Evolutionary conservation across 1,139 yeast species (phyloP).

Genomic region (Geotrichum cucujoidarum): DNA sequence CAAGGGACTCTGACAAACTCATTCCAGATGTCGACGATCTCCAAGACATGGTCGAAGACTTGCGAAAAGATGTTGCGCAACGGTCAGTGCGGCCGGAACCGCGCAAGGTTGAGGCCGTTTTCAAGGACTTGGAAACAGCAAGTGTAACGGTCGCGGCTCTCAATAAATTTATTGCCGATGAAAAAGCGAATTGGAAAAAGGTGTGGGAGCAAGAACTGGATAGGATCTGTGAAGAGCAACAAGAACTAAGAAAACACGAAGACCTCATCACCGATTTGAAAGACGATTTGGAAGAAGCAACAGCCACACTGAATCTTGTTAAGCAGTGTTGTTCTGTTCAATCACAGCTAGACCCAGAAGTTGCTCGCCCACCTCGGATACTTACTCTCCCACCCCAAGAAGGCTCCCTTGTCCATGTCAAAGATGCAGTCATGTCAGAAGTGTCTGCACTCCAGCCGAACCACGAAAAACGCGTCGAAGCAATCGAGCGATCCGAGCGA

Average conservation of each 20-base stretch:
- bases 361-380: constrained; percentile 17
- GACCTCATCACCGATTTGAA: constrained; percentile 73
- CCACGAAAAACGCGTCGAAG: constrained; percentile 78
- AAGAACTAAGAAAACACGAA: constrained; percentile 82
- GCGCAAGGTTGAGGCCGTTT: constrained; percentile 63
- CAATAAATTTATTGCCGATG: constrained; percentile 56
- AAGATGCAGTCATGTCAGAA: constrained; percentile 75
- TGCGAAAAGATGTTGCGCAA: constrained; percentile 86
- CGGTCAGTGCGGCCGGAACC: constrained; percentile 81
- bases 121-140: constrained; percentile 63
- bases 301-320: constrained; percentile 74
- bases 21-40: constrained; percentile 83
- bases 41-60: constrained; percentile 84
- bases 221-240: constrained; percentile 88
- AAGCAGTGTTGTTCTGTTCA: constrained; percentile 80
- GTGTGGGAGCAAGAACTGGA: constrained; percentile 91
- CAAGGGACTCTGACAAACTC: constrained; percentile 68
- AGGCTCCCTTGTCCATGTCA: constrained; percentile 43
- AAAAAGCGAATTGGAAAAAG: constrained; percentile 80
- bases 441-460: constrained; percentile 76
- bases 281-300: constrained; percentile 74
- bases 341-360: constrained; percentile 38
- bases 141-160: constrained; percentile 48
- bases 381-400: constrained; percentile 28
- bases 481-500: constrained; percentile 68